Percentiles rank a stretch among this genome's conserved stretches.
These are phyloP conservation scores for Glycine tomentella DNA, from an alignment of 306 rosid genomes.

Conservation along the genomic window DNA sequence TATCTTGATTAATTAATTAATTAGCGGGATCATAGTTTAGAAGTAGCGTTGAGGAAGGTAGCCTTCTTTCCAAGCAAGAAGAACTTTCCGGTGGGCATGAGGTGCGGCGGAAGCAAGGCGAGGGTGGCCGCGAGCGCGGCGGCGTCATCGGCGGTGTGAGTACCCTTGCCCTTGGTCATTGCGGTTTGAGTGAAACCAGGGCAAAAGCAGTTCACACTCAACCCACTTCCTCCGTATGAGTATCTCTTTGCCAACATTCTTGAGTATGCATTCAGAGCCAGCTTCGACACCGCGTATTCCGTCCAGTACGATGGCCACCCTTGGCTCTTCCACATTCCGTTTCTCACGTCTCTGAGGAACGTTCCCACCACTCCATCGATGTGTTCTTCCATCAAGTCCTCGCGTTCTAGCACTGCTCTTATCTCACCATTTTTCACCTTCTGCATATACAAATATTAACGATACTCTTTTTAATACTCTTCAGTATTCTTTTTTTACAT, in stretches of 20 bases:
- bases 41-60: not conserved
- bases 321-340: slow-evolving; percentile 64
- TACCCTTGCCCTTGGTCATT: slow-evolving; percentile 81
- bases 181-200: slow-evolving; percentile 93
- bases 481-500: too few relatives aligned
- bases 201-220: slow-evolving; percentile 75
- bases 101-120: slow-evolving; percentile 69
- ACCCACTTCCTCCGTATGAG: slow-evolving; percentile 16
- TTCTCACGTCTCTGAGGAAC: slow-evolving; percentile 65
- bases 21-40: slow-evolving; percentile 25
- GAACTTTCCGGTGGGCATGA: slow-evolving; percentile 68
- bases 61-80: slow-evolving; percentile 42
- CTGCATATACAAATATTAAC: not conserved
- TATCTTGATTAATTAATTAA: too few relatives aligned
- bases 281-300: slow-evolving; percentile 84
- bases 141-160: slow-evolving; percentile 67
- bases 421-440: slow-evolving; percentile 61
- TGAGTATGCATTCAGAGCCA: slow-evolving; percentile 80
- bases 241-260: slow-evolving; percentile 66
- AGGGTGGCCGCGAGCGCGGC: slow-evolving; percentile 62
- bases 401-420: slow-evolving; percentile 46
- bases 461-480: too few relatives aligned
- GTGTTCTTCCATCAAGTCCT: slow-evolving; percentile 58
- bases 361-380: slow-evolving; percentile 55
- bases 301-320: slow-evolving; percentile 98